Base-by-base conservation (phyloP, 495 filamentous ascomycete genomes). In the Venustampulla echinocandica region DNA sequence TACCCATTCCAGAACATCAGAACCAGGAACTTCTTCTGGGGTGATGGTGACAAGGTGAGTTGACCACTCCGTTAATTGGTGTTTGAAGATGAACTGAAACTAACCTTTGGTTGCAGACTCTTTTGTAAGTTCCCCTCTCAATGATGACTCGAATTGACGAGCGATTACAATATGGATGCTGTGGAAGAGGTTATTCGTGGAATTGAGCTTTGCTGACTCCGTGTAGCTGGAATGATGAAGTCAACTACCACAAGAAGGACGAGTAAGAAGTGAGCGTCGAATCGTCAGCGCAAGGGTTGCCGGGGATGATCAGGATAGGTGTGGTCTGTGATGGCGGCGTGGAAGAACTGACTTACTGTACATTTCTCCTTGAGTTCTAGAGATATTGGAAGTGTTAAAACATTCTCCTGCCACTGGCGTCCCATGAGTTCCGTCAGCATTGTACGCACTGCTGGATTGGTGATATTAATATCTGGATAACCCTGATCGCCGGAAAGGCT, bases 1-100 rank as follows among this genome's bases (percentile, higher is more conserved):
- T 96, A 95, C 71, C 76, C 86, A 46, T 96, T 89, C 76, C 84
- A 88, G 79, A 96, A 96, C 73, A 80, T 95, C 61, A 79, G 90
- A 59, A 71, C 74, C 54, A 90, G 87, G 76, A 92, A 90, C 74
- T 96, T 69, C 77, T 76, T 77, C 55, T 96, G 84, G 84, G 88
- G 89, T 38, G 75, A 95, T 62, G 90, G 90, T 63, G 90, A 96
- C 67, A 89, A 94, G 84, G 85, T 87, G 39, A 60, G 80, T 68
- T 39, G 22, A 23, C 17, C 2, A 14, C n/a, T 22, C 4, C 13
- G 20, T 17, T 33, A 15, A 32, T 51, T 44, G 38, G 21, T 5
- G 20, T 27, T 24, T 28, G 22, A 25, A 34, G 10, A n/a, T 30
- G 35, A 45, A 44, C 27, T 10, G 28, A 23, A 49, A 47, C 69